A percentile compares a stretch with the other conserved stretches of the same genome.
phyloP scores from a whole-genome alignment of 805 yeast genomes.

The Spathaspora girioi region DNA sequence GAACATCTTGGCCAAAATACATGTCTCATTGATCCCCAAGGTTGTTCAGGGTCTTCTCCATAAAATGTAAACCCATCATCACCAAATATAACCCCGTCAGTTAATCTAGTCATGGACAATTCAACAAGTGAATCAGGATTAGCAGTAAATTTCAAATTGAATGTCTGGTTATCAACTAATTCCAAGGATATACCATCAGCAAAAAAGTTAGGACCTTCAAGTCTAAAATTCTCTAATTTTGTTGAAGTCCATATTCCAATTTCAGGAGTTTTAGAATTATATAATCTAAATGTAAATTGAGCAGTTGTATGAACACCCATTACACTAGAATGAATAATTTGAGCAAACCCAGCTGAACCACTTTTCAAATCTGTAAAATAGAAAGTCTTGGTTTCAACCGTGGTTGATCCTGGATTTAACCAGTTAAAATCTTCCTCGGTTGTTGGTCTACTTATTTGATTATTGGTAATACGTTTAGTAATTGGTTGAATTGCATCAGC shows the following conservation, averaged over 20 bases:
- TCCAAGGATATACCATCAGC: slow-evolving; percentile 72
- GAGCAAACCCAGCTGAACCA: slow-evolving; percentile 82
- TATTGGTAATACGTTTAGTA: slow-evolving; percentile 42
- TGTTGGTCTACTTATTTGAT: slow-evolving; percentile 50
- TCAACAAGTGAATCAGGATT: slow-evolving; percentile 70
- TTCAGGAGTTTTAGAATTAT: slow-evolving; percentile 45
- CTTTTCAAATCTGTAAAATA: slow-evolving; percentile 66
- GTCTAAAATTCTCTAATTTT: slow-evolving; percentile 71
- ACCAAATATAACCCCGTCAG: slow-evolving; percentile 88
- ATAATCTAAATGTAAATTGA: slow-evolving; percentile 87
- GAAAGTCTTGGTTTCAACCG: slow-evolving; percentile 94
- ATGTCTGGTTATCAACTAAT: slow-evolving; percentile 51
- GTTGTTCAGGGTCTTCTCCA: slow-evolving; percentile 78
- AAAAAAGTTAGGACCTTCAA: slow-evolving; percentile 71
- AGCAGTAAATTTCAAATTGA: slow-evolving; percentile 56
- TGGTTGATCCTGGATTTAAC: slow-evolving; percentile 72
- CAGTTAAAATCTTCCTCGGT: slow-evolving; percentile 69
- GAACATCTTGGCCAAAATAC: slow-evolving; percentile 91
- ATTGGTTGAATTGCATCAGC: slow-evolving; percentile 88
- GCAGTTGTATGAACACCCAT: slow-evolving; percentile 87
- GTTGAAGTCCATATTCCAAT: slow-evolving; percentile 86
- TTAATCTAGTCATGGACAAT: slow-evolving; percentile 54
- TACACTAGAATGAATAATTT: slow-evolving; percentile 88
- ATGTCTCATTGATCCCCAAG: slow-evolving; percentile 98
- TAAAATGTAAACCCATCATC: slow-evolving; percentile 79